phyloP scores from a whole-genome alignment of 768 basidiomycete genomes.

The Galerina sulciceps region DNA sequence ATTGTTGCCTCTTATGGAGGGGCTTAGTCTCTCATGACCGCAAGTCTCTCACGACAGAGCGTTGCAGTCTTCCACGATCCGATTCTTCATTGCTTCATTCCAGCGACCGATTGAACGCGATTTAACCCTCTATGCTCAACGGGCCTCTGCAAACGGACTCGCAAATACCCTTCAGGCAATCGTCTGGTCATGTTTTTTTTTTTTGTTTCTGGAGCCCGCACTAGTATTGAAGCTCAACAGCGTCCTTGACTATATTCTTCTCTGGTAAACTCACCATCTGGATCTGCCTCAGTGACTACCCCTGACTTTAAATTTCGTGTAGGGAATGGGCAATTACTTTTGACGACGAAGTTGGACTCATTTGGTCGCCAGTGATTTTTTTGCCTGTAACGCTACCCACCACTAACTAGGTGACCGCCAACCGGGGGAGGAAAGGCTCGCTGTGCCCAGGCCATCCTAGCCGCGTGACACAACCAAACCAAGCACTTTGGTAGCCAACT shows the following conservation, averaged over 20 bases:
- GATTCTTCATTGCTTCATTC: no score
- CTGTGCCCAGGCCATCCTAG: no score
- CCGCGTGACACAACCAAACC: no score
- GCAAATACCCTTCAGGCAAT: background rate
- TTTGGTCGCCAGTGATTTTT: slow-evolving; percentile 15
- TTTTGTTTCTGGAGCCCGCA: background rate
- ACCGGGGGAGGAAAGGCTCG: no score
- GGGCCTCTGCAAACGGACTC: background rate
- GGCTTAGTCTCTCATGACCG: no score
- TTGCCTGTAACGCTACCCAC: no score
- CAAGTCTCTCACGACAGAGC: no score
- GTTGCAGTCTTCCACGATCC: no score
- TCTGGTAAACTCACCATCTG: background rate
- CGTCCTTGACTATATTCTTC: background rate
- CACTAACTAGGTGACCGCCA: no score
- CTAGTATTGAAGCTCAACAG: background rate
- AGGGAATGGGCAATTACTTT: slow-evolving; percentile 19
- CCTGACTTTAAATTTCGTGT: background rate
- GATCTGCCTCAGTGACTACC: background rate
- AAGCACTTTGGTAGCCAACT: no score
- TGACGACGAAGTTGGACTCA: slow-evolving; percentile 17
- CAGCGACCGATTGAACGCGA: background rate
- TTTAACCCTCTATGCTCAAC: background rate
- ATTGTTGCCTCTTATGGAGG: no score
- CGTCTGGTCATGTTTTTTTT: background rate